Evolutionary conservation across 805 yeast genomes (phyloP), one percentile per base, ranked within the genome.

Genomic region (Candida michaelii): DNA sequence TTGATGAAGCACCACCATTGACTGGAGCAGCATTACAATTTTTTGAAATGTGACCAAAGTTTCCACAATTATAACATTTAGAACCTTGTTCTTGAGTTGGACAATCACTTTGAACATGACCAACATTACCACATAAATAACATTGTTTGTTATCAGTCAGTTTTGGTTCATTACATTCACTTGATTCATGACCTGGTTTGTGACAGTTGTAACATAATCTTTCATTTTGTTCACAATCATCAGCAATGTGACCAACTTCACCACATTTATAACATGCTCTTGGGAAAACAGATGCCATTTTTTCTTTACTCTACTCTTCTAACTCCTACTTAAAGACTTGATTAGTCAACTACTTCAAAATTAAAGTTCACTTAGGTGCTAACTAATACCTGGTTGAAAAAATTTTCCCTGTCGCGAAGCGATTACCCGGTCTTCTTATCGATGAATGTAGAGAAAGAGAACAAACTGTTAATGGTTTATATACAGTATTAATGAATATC

Each of bases 201-300:
- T 83, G 86, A 70, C 96, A 88, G 81, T 89, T 88, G 85, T 89
- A 88, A 71, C 96, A 88, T 62, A 88, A 74, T 73, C 90, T 83
- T 66, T 85, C 90, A 47, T 82, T 74, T 69, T 88, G 90, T 50
- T 79, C 73, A 73, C 97, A 89, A 62, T 80, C 84, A 62, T 85
- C 93, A 54, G 96, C 95, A 61, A 86, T 74, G 74, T 88, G 96
- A 51, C 96, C 96, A 55, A 84, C 77, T 71, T 86, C 87, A 60
- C 96, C 96, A 73, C 96, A 88, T 66, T 87, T 88, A 77, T 80
- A 86, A 75, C 95, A 86, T 51, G 91, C 83, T 79, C 84, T 86
- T 65, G 82, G 82, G 67, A 64, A 71, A 47, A 66, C 66, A 50
- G 69, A 66, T 42, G 71, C 70, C 72, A 65, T 66, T 40, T 17